Evolutionary conservation across 2,329 filamentous ascomycete species (phyloP).

Genomic region (Clathrospora elynae): DNA sequence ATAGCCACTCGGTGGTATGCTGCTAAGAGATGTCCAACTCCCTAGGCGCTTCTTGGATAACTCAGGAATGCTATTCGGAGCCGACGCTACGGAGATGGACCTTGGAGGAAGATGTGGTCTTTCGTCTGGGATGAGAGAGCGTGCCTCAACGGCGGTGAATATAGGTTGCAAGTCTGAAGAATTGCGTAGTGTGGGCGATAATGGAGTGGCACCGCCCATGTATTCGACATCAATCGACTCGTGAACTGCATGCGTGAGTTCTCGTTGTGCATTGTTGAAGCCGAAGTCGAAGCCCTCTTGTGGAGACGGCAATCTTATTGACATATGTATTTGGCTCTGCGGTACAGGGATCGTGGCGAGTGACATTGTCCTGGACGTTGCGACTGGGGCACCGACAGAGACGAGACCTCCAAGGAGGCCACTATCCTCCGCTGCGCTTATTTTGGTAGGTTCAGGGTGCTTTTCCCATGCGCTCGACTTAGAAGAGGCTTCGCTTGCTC

Average conservation of each 20-base stretch:
- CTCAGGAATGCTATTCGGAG: not conserved
- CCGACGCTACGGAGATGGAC: slow-evolving; percentile 2
- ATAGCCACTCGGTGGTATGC: slow-evolving; percentile 9
- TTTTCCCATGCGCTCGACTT: slow-evolving; percentile 34
- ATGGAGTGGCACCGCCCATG: slow-evolving; percentile 20
- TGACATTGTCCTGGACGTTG: slow-evolving; percentile 11
- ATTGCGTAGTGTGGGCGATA: slow-evolving; percentile 7
- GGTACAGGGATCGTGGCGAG: slow-evolving; percentile 4
- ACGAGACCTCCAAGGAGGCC: slow-evolving; percentile 40
- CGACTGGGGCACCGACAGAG: slow-evolving; percentile 18
- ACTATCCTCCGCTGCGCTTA: slow-evolving; percentile 27
- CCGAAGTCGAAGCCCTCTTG: slow-evolving; percentile 15
- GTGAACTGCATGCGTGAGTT: not conserved
- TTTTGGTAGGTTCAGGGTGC: slow-evolving; percentile 12
- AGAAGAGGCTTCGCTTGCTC: slow-evolving; percentile 36
- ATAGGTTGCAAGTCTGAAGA: slow-evolving; percentile 2
- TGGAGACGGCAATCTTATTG: slow-evolving; percentile 8
- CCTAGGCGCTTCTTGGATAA: slow-evolving; percentile 3
- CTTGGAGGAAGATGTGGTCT: slow-evolving; percentile 2
- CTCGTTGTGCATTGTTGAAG: slow-evolving; percentile 3
- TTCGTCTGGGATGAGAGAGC: slow-evolving; percentile 4
- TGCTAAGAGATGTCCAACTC: slow-evolving; percentile 2
- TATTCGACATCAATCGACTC: slow-evolving; percentile 4
- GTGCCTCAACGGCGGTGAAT: slow-evolving; percentile 1
- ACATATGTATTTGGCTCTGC: slow-evolving; percentile 19